Base-by-base conservation (phyloP, 2,329 filamentous ascomycete species). In the Leptographium radiaticola region DNA sequence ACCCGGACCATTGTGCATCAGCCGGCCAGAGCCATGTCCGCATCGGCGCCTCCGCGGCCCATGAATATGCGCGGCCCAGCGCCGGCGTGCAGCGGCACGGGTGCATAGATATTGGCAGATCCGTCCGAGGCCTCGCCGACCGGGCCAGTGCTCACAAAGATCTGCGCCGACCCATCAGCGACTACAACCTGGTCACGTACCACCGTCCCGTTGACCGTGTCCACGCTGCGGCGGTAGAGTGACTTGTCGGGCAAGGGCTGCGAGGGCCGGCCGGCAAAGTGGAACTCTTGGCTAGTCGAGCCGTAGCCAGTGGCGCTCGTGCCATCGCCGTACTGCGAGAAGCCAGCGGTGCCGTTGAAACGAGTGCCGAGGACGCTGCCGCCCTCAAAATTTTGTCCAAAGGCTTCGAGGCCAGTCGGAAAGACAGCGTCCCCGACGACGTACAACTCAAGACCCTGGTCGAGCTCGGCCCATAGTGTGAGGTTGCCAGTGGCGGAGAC, bases 341-440 rank as follows among this genome's bases (percentile, higher is more conserved):
- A 86, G 34, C 63, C 66, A 6, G 80, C 83, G 6, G 71, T 75
- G 36, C 81, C 81, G 42, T 78, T 76, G 57, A 82, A 77, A 43
- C 63, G 72, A 0, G 81, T 85, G 2, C 61, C 63, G 11, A 80
- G 62, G 3, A 63, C 60, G 0, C 72, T 66, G 8, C 71, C 73
- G 66, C 4, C 57, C 10, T 34, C 9, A 30, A 52, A 49, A 38
- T 57, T 58, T 8, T 54, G 45, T 33, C 50, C 62, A 58, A 84
- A 83, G 0, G 75, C 76, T 58, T 84, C 78, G 3, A 84, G 66
- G 2, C 80, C 80, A 0, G 74, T 79, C 0, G 83, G 77, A 51
- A 86, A 75, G 8, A 74, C 69, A 6, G 68, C 61, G 6, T 62
- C 59, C 11, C 74, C 74, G 1, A 59, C 54, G 1, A 73, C 62